Conservation (phyloP, 1,284 basidiomycete species). For the Cryptococcus sp. region DNA sequence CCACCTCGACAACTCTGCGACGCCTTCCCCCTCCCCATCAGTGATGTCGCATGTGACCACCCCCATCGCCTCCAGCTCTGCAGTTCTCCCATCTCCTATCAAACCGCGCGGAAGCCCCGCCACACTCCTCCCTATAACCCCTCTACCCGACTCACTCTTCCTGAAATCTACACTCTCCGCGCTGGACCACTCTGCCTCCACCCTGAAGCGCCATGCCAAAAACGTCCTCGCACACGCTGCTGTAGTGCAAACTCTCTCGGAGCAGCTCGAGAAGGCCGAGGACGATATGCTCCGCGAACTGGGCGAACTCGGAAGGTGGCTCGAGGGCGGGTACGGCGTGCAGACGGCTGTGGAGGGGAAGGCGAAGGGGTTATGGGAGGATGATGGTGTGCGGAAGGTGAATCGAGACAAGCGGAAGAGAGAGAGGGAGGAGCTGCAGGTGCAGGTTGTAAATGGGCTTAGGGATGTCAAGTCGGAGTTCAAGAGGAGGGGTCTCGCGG, state of each 20-base stretch:
- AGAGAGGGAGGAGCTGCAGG: constrained; percentile 39
- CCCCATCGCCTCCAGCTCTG: too few species aligned
- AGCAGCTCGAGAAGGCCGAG: constrained; percentile 46
- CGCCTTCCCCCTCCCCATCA: constrained; percentile 4
- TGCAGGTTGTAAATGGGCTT: constrained; percentile 35
- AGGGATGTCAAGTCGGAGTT: constrained; percentile 41
- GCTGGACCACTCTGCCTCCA: constrained; percentile 40
- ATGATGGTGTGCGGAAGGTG: constrained; percentile 31
- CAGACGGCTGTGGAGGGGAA: constrained; percentile 7
- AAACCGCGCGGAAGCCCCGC: neutral
- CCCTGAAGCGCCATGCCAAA: constrained; percentile 43
- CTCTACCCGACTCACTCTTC: constrained; percentile 42
- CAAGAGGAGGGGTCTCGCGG: constrained; percentile 43
- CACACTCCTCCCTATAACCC: constrained; percentile 30
- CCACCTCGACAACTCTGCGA: constrained; percentile 1
- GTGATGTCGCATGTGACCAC: neutral
- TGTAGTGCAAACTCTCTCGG: constrained; percentile 31
- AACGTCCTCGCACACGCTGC: constrained; percentile 30
- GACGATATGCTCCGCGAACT: constrained; percentile 39
- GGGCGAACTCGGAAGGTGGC: constrained; percentile 40
- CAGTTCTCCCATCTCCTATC: neutral
- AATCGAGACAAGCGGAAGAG: constrained; percentile 30
- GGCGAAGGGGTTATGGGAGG: constrained; percentile 24
- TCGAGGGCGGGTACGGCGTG: constrained; percentile 39
- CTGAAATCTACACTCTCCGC: constrained; percentile 44